These are phyloP conservation scores for Paramecium caudatum DNA, from an alignment of 73 alveolate genomes.

Conservation along the genomic window DNA sequence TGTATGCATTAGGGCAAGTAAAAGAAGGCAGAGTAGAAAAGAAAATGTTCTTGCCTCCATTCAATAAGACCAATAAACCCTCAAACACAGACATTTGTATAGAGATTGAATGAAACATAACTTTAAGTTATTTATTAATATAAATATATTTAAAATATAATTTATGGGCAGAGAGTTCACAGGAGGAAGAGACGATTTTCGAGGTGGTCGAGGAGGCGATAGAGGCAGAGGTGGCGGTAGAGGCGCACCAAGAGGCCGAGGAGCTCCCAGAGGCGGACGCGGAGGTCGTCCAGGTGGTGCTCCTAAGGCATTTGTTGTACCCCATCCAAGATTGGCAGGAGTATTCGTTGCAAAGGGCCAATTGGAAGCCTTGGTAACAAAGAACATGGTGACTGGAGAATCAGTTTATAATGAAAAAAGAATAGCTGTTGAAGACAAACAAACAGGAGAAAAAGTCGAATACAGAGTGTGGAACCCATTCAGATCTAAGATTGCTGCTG, in stretches of 20 bases:
- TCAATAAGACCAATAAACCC: conserved; percentile 9
- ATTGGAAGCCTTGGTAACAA: conserved; percentile 96
- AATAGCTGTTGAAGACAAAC: conserved; percentile 88
- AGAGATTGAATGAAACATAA: background rate
- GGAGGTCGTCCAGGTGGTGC: conserved; percentile 92
- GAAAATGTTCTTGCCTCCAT: conserved; percentile 15
- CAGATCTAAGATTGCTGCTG: conserved; percentile 99
- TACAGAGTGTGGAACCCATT: conserved; percentile 99
- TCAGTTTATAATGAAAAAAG: conserved; percentile 93
- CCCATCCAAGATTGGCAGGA: conserved; percentile 97
- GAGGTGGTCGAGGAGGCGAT: conserved; percentile 69
- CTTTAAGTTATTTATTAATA: background rate
- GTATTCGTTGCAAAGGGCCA: conserved; percentile 90
- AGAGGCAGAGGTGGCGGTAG: conserved; percentile 74
- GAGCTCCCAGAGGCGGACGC: conserved; percentile 84
- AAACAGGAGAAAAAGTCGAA: conserved; percentile 91
- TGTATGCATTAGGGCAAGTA: background rate
- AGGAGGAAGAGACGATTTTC: too few relatives aligned
- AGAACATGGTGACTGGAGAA: conserved; percentile 97
- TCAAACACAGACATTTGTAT: conserved; percentile 28
- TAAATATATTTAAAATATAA: conserved; percentile 21
- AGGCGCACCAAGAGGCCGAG: conserved; percentile 87
- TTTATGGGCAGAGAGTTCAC: conserved; percentile 9
- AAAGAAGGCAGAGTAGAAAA: conserved; percentile 16
- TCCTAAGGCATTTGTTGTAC: conserved; percentile 85